Conservation (phyloP, 345 rosid species). For the Microthlaspi erraticum region DNA sequence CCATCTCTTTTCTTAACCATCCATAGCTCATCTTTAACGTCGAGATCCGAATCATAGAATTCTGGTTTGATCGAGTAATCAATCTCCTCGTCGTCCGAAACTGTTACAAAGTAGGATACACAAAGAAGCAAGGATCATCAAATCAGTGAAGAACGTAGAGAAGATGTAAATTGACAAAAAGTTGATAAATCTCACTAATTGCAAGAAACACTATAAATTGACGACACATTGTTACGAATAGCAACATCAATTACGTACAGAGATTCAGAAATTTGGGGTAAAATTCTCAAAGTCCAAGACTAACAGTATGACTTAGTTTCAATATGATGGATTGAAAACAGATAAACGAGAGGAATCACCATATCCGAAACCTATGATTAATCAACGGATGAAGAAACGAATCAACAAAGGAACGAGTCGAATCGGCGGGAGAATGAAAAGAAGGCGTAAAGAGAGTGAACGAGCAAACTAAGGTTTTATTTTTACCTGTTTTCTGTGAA, state of each 20-base stretch:
- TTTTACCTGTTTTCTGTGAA: constrained; percentile 53
- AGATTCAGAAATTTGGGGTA: background rate
- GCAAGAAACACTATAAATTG: background rate
- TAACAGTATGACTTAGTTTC: background rate
- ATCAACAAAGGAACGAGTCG: background rate
- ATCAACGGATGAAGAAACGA: background rate
- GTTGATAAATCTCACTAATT: background rate
- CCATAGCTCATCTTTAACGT: constrained; percentile 74
- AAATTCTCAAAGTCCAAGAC: background rate
- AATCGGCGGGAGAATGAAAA: background rate
- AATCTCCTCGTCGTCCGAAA: constrained; percentile 80
- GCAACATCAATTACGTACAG: background rate
- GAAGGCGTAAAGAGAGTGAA: background rate
- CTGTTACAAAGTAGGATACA: constrained; percentile 43
- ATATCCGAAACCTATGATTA: background rate
- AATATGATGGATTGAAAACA: background rate
- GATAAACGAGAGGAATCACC: background rate
- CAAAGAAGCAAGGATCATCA: background rate
- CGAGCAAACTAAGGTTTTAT: background rate
- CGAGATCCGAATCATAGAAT: constrained; percentile 73
- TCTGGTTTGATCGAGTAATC: constrained; percentile 74
- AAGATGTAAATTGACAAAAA: background rate
- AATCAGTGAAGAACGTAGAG: background rate
- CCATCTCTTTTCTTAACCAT: constrained; percentile 60
- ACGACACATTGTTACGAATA: background rate